A percentile compares a stretch with the other conserved stretches of the same genome.
Conservation (phyloP, 1,284 basidiomycete genomes). For the Boletellus deceptivus region DNA sequence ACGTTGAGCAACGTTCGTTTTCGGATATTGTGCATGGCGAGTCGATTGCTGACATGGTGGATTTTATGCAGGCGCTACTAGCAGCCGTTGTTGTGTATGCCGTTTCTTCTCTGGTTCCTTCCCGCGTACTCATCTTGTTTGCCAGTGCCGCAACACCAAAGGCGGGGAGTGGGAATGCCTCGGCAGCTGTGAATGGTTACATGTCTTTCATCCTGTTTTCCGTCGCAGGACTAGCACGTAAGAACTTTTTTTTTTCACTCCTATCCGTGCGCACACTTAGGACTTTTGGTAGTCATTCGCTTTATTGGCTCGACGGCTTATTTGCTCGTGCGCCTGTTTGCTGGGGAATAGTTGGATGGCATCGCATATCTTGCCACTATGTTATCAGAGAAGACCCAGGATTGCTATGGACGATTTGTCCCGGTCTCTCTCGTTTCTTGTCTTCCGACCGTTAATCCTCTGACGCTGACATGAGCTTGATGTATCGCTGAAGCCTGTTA, state of each 20-base stretch:
- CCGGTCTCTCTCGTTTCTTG: no score
- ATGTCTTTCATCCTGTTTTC: conserved; percentile 82
- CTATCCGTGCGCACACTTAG: not conserved
- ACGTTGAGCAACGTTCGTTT: conserved; percentile 71
- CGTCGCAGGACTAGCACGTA: conserved; percentile 82
- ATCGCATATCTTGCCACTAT: no score
- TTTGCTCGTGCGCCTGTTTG: conserved; percentile 78
- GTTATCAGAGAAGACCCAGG: not conserved
- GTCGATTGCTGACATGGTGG: conserved; percentile 10
- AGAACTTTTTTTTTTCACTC: conserved; percentile 26
- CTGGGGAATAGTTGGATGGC: conserved; percentile 60
- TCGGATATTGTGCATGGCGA: conserved; percentile 2
- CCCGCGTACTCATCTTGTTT: conserved; percentile 4
- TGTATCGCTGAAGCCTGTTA: no score
- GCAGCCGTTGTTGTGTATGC: conserved; percentile 70
- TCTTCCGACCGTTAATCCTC: no score
- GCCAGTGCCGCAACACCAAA: conserved; percentile 49
- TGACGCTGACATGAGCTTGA: no score
- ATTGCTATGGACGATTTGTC: conserved; percentile 8
- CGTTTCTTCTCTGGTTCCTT: not conserved
- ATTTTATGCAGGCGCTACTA: conserved; percentile 53
- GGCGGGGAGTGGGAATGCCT: conserved; percentile 35
- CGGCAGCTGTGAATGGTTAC: conserved; percentile 65
- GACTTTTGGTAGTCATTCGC: conserved; percentile 59
- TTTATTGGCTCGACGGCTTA: conserved; percentile 80